Evolutionary conservation across 371 early-diverging fungal species (phyloP).

Genomic region (Syncephalastrum sp.): DNA sequence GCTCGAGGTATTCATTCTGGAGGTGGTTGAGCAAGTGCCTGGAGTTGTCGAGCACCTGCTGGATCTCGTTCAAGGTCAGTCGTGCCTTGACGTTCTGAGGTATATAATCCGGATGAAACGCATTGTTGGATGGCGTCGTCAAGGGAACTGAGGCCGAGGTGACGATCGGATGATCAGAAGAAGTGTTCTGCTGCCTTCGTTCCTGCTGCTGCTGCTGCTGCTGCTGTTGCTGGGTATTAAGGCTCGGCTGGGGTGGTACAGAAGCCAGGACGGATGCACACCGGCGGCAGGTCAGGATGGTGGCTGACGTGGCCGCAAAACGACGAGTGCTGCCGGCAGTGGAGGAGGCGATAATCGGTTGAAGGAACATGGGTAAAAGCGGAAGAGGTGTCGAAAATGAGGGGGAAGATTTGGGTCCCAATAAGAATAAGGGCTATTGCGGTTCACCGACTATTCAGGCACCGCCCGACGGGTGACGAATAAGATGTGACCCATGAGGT

Average conservation of each 20-base stretch:
- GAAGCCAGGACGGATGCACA: slow-evolving; percentile 22
- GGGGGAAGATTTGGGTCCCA: too few relatives aligned
- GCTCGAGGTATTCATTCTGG: slow-evolving; percentile 23
- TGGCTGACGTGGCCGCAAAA: too few relatives aligned
- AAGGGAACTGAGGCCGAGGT: slow-evolving; percentile 38
- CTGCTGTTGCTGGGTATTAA: background rate
- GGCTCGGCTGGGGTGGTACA: slow-evolving; percentile 14
- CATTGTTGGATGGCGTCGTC: slow-evolving; percentile 43
- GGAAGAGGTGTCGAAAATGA: too few relatives aligned
- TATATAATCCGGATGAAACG: slow-evolving; percentile 41
- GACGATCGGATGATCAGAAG: slow-evolving; percentile 18
- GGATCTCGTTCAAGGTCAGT: slow-evolving; percentile 28
- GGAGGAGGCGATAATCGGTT: too few relatives aligned
- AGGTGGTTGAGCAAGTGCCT: slow-evolving; percentile 23
- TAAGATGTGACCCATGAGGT: too few relatives aligned
- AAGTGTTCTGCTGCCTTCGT: background rate
- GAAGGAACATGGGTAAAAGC: too few relatives aligned
- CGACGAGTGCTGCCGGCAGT: too few relatives aligned
- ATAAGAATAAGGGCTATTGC: too few relatives aligned
- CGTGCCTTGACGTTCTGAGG: slow-evolving; percentile 35
- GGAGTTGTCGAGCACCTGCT: slow-evolving; percentile 32
- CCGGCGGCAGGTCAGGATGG: slow-evolving; percentile 1
- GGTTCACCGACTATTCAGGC: too few relatives aligned
- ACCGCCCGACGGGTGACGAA: too few relatives aligned
- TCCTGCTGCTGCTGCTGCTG: background rate